Conservation (phyloP, 2,329 filamentous ascomycete species). For the Colletotrichum paranaense region DNA sequence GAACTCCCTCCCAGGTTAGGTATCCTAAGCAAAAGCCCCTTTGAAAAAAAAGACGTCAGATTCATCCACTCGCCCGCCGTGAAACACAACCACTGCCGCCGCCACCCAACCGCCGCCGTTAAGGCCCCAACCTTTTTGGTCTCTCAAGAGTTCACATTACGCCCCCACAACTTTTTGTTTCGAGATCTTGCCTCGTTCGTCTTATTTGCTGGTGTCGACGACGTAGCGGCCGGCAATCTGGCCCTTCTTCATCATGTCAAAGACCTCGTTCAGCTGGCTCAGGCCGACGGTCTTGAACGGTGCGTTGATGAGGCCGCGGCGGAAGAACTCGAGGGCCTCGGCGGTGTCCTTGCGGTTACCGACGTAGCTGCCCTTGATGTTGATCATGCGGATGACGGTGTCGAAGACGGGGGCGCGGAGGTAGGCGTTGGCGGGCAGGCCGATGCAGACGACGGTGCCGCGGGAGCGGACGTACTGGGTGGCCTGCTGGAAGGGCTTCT, state of each 20-base stretch:
- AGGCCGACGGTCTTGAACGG: constrained; percentile 89
- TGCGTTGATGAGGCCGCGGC: constrained; percentile 83
- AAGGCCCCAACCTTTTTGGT: background rate
- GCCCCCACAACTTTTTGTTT: background rate
- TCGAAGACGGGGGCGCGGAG: constrained; percentile 89
- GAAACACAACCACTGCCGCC: constrained; percentile 2
- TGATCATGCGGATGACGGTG: constrained; percentile 89
- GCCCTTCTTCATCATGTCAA: constrained; percentile 76
- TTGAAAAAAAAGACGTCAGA: background rate
- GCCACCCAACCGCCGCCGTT: constrained; percentile 8
- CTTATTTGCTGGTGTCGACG: constrained; percentile 77
- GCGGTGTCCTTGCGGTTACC: constrained; percentile 89
- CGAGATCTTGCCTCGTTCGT: background rate
- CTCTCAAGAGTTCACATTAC: constrained; percentile 7
- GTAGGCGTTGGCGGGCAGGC: constrained; percentile 83
- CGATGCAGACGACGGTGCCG: constrained; percentile 89
- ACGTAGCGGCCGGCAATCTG: constrained; percentile 84
- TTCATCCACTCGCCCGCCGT: constrained; percentile 1
- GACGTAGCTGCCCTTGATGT: constrained; percentile 92
- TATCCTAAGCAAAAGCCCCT: constrained; percentile 12
- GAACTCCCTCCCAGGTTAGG: constrained; percentile 27
- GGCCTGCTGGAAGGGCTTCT: constrained; percentile 97
- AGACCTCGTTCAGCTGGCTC: constrained; percentile 83
- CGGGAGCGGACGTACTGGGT: constrained; percentile 86
- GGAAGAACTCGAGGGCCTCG: constrained; percentile 92